Evolutionary conservation across 805 yeast species (phyloP), one percentile per base, ranked within the genome.

Genomic region (Priceomyces fermenticarens): DNA sequence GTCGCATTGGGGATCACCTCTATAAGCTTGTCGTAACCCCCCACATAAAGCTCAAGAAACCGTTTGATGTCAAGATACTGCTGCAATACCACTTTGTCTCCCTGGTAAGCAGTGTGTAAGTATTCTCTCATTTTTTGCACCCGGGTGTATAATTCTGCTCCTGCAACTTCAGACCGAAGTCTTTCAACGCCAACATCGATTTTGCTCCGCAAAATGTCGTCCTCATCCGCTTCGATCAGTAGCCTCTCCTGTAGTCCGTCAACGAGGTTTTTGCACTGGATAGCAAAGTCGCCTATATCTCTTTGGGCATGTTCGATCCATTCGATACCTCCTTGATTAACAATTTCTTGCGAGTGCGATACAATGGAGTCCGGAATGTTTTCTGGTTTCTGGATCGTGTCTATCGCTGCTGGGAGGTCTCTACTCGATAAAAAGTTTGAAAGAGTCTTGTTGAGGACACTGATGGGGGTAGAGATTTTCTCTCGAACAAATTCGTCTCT

Each of bases 161-260:
- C 73, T 1, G 80, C 77, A 3, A 58, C 72, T 9, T 54, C 49
- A 1, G 89, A 77, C 0, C 67, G 49, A 0, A 60, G 54, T 16
- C 88, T 58, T 0, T 52, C 67, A 90, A 90, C 85, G 26, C 68
- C 58, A 0, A 75, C 58, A 1, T 88, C 89, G 43, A 75, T 74
- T 27, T 72, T 60, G n/a, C 56, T 44, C 35, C 80, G 59, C 54
- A 83, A 55, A 12, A 70, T 46, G 1, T 67, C 68, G 52, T 87
- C 89, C 35, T 82, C 87, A 3, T 66, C 56, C 1, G 63, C 60
- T 41, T 85, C 93, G 6, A 70, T 57, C 2, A 46, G 39, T 2
- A 88, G 56, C 30, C 76, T 50, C 10, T 70, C 71, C 41, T 63
- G 59, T 11, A 80, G 73, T 10, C 73, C 76, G 2, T 67, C 63